phyloP scores from a whole-genome alignment of 176 grass and related monocot species.

The Themeda triandra region DNA sequence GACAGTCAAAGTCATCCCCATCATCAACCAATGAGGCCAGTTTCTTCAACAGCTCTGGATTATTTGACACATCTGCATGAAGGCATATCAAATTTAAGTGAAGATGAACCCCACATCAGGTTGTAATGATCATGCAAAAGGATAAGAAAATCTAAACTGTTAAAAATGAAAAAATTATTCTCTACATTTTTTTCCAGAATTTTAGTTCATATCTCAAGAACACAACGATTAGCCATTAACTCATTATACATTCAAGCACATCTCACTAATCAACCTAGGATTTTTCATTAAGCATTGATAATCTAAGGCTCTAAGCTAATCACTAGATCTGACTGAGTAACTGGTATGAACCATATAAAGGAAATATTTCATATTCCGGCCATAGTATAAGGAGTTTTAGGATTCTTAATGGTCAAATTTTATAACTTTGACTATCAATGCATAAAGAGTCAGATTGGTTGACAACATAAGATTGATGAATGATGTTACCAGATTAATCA shows the following conservation, averaged over 20 bases:
- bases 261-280: not conserved
- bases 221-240: not conserved
- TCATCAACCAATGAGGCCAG: conserved; percentile 75
- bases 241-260: not conserved
- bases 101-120: not conserved
- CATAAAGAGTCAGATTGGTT: not conserved
- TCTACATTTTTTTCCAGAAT: not conserved
- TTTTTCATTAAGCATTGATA: not conserved
- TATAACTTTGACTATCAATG: not conserved
- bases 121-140: not conserved
- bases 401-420: not conserved
- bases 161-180: not conserved
- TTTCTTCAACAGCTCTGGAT: conserved; percentile 85
- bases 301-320: not conserved
- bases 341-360: not conserved
- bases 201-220: not conserved
- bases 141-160: not conserved
- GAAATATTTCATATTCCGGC: not conserved
- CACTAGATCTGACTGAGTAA: not conserved
- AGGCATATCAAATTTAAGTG: not conserved
- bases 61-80: conserved; percentile 72
- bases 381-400: not conserved
- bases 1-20: conserved; percentile 96
- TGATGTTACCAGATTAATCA: not conserved
- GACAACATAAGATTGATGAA: not conserved